These are phyloP conservation scores for Plasmodium gonderi DNA, from an alignment of 169 alveolate species.

Conservation along the genomic window DNA sequence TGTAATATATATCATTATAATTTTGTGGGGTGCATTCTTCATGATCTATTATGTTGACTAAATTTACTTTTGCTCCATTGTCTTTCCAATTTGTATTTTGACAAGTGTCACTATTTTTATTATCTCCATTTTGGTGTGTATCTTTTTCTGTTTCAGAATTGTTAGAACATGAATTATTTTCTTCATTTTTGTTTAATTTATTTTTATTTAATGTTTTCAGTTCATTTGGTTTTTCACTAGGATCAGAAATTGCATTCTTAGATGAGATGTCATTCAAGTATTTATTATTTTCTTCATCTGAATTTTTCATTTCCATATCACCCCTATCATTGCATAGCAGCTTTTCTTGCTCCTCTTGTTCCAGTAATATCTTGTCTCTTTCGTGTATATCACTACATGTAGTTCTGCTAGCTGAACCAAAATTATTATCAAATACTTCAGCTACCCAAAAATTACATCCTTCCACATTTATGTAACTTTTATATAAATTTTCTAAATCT, in stretches of 20 bases:
- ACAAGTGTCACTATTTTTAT: not conserved
- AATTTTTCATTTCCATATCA: not conserved
- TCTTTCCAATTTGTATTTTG: not conserved
- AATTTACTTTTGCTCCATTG: not conserved
- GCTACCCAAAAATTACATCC: slow-evolving; percentile 92
- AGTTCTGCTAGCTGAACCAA: slow-evolving; percentile 68
- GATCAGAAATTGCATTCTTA: slow-evolving; percentile 23
- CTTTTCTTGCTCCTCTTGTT: slow-evolving; percentile 73
- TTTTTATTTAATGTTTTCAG: not conserved
- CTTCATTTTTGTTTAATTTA: not conserved
- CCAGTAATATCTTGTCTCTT: slow-evolving; percentile 73
- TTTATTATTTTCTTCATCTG: slow-evolving; percentile 17
- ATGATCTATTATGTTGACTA: not conserved
- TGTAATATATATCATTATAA: not conserved
- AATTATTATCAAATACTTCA: slow-evolving; percentile 80
- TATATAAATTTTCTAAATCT: slow-evolving; percentile 86
- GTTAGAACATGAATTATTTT: not conserved
- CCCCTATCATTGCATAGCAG: slow-evolving; percentile 5
- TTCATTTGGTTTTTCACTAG: slow-evolving; percentile 2
- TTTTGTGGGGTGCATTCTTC: not conserved
- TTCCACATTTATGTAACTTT: slow-evolving; percentile 84
- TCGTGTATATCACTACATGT: slow-evolving; percentile 75
- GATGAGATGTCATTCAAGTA: slow-evolving; percentile 12
- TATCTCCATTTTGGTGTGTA: not conserved
- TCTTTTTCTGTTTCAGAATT: not conserved